Percentiles rank a stretch among this genome's conserved stretches.
These are phyloP conservation scores for Phlebopus sp. DNA, from an alignment of 1,284 basidiomycete genomes.

Conservation along the genomic window DNA sequence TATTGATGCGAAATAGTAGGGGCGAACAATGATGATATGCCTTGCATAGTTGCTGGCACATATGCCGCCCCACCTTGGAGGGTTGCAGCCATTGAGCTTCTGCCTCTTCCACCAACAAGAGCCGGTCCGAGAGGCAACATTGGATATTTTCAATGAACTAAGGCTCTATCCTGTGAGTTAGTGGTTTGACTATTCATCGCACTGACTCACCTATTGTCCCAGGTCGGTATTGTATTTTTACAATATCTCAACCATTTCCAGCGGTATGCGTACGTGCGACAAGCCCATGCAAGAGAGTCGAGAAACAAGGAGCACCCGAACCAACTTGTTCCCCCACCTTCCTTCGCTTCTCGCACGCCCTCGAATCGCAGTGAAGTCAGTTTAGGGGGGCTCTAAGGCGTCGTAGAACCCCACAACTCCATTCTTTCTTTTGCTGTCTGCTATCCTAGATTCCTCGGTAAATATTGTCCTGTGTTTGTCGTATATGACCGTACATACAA, in stretches of 20 bases:
- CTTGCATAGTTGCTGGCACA: conserved; percentile 70
- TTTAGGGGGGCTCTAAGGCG: conserved; percentile 34
- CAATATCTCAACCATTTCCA: conserved; percentile 90
- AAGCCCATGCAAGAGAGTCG: conserved; percentile 60
- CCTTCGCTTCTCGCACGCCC: conserved; percentile 38
- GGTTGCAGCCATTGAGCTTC: conserved; percentile 82
- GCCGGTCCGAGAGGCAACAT: conserved; percentile 70
- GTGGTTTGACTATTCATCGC: conserved; percentile 4
- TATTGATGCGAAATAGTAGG: not conserved
- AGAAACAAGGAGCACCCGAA: conserved; percentile 41
- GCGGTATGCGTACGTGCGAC: conserved; percentile 79
- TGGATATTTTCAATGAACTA: conserved; percentile 82
- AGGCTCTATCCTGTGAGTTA: conserved; percentile 64
- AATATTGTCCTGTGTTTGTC: too few species aligned
- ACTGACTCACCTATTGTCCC: conserved; percentile 10
- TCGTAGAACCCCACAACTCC: not conserved
- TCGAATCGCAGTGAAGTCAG: conserved; percentile 51
- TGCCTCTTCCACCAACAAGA: conserved; percentile 87
- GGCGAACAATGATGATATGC: not conserved
- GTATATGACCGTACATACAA: too few species aligned
- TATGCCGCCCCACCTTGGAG: conserved; percentile 77
- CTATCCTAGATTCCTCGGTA: not conserved
- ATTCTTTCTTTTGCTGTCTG: conserved; percentile 16
- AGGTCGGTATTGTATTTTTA: conserved; percentile 86
- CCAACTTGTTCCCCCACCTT: conserved; percentile 34